These are phyloP conservation scores for Musa acuminata DNA, from an alignment of 176 grass and related monocot genomes.

Conservation along the genomic window DNA sequence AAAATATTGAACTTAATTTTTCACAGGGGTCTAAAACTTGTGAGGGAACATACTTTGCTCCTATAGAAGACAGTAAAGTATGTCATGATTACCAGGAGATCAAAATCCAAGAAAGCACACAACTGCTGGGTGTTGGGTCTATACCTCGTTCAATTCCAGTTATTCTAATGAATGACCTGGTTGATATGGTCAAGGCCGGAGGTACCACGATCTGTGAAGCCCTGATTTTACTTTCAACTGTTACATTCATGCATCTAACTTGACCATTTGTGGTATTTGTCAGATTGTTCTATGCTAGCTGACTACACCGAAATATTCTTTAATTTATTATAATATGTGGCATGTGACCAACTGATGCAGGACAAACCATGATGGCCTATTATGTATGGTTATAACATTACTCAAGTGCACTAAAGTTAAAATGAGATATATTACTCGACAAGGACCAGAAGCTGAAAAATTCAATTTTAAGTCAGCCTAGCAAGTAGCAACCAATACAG, in stretches of 20 bases:
- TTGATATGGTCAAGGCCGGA: slow-evolving; percentile 82
- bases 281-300: neutral
- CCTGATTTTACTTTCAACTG: neutral
- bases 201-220: slow-evolving; percentile 23
- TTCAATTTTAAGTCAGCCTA: neutral
- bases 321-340: neutral
- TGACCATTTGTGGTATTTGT: neutral
- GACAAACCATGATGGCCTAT: neutral
- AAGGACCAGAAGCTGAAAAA: neutral
- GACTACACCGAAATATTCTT: neutral
- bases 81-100: slow-evolving; percentile 96
- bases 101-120: slow-evolving; percentile 93
- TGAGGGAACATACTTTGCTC: slow-evolving; percentile 42
- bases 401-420: neutral
- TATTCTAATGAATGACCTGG: slow-evolving; percentile 84
- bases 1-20: slow-evolving; percentile 14
- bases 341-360: neutral
- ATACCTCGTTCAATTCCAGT: slow-evolving; percentile 83
- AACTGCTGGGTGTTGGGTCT: slow-evolving; percentile 75
- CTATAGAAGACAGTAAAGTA: slow-evolving; percentile 46
- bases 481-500: neutral
- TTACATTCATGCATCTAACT: neutral
- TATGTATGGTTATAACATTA: neutral
- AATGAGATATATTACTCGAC: neutral
- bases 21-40: slow-evolving; percentile 54